A percentile compares a stretch with the other conserved stretches of the same genome.
Evolutionary conservation across 495 filamentous ascomycete species (phyloP).

Genomic region (Xylaria scruposa): DNA sequence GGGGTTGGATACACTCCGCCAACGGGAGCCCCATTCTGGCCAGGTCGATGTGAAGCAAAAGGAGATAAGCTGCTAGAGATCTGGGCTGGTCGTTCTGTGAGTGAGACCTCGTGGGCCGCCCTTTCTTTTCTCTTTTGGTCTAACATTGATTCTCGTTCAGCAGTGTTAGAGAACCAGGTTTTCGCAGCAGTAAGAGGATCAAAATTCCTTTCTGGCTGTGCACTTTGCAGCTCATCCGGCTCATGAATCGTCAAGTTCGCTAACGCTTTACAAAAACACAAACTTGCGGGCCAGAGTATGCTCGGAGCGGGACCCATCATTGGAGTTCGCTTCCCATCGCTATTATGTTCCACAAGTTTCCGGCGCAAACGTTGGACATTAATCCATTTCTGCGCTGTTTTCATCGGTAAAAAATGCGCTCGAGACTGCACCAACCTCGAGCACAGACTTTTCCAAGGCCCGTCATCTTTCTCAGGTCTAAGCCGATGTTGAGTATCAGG

Average conservation of each 20-base stretch:
- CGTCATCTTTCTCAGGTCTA: constrained; percentile 47
- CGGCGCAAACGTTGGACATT: constrained; percentile 40
- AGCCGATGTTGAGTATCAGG: constrained; percentile 53
- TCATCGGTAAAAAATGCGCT: constrained; percentile 46
- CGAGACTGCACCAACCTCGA: constrained; percentile 50
- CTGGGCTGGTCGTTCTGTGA: constrained; percentile 45
- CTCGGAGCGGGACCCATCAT: constrained; percentile 41
- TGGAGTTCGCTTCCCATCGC: constrained; percentile 52
- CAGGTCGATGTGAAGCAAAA: constrained; percentile 56
- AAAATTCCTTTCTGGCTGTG: constrained; percentile 36
- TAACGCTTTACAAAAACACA: constrained; percentile 56
- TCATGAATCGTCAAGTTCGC: constrained; percentile 34
- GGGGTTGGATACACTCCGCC: constrained; percentile 87
- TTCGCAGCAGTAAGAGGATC: constrained; percentile 74
- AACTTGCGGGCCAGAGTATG: constrained; percentile 56
- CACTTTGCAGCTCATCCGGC: constrained; percentile 29
- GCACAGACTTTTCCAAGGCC: constrained; percentile 50
- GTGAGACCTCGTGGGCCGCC: constrained; percentile 49
- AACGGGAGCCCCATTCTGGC: constrained; percentile 57
- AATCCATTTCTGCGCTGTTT: constrained; percentile 34
- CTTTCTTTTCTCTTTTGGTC: constrained; percentile 60
- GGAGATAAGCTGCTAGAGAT: constrained; percentile 47
- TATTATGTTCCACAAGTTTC: constrained; percentile 48
- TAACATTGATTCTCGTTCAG: constrained; percentile 55
- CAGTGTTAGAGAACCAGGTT: constrained; percentile 65